A percentile compares a stretch with the other conserved stretches of the same genome.
Evolutionary conservation across 2,329 filamentous ascomycete genomes (phyloP).

Genomic region (Colletotrichum sidae): DNA sequence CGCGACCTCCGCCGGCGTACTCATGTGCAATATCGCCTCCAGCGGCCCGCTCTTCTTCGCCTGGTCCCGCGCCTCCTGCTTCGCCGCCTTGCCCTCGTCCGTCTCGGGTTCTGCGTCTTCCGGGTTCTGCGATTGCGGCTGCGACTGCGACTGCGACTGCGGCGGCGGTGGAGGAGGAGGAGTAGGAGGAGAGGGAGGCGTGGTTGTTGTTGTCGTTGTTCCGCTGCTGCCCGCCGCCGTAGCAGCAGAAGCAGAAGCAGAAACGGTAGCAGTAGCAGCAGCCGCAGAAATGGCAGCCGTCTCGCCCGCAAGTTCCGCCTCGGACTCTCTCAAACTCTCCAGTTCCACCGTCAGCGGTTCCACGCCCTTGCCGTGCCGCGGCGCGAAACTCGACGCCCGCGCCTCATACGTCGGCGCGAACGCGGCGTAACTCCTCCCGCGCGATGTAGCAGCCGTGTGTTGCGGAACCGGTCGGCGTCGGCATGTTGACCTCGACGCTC

Average conservation of each 20-base stretch:
- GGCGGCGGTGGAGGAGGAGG: constrained; percentile 5
- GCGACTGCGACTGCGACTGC: constrained; percentile 1
- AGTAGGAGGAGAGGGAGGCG: no score
- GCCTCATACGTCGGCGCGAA: constrained; percentile 50
- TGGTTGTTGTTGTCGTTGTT: constrained; percentile 29
- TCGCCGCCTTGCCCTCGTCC: constrained; percentile 41
- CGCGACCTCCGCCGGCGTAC: constrained; percentile 52
- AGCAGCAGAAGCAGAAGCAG: background rate
- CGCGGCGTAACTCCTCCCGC: constrained; percentile 44
- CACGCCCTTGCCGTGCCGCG: constrained; percentile 70
- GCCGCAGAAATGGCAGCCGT: background rate
- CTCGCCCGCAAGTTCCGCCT: constrained; percentile 36
- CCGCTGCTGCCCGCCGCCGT: constrained; percentile 28
- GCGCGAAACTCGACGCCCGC: constrained; percentile 60
- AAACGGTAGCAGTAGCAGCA: background rate
- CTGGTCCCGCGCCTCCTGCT: constrained; percentile 47
- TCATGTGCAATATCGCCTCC: constrained; percentile 63
- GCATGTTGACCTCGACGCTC: constrained; percentile 49
- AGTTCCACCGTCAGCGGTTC: constrained; percentile 59
- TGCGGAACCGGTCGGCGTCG: constrained; percentile 34
- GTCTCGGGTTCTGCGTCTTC: constrained; percentile 3
- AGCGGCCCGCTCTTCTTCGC: constrained; percentile 60
- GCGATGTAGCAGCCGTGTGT: constrained; percentile 37
- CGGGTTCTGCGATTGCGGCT: constrained; percentile 5
- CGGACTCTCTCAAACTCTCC: constrained; percentile 35